phyloP scores from a whole-genome alignment of 768 basidiomycete species.

The Mycena filopes region DNA sequence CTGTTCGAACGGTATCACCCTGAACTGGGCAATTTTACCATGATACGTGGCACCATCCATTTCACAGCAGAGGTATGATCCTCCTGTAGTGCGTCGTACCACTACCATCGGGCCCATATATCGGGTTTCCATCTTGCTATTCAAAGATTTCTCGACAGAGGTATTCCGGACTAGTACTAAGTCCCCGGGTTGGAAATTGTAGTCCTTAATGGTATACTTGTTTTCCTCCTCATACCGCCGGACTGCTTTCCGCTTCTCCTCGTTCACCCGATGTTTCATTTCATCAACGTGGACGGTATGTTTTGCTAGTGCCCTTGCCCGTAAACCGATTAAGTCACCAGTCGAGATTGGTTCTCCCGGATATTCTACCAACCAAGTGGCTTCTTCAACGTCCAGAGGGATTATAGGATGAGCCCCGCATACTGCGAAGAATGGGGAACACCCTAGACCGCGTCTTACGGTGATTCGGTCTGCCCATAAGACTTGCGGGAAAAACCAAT shows the following conservation, averaged over 20 bases:
- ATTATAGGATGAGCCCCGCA: slow-evolving; percentile 45
- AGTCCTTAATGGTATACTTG: neutral
- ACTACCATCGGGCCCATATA: too few species aligned
- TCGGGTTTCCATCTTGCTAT: too few species aligned
- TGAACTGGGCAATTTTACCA: too few species aligned
- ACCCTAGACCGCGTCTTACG: slow-evolving; percentile 38
- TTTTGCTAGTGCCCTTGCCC: neutral
- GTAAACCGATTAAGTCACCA: neutral
- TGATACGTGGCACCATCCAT: too few species aligned
- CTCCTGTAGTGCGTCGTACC: too few species aligned
- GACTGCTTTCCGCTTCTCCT: neutral
- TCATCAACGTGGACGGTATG: neutral
- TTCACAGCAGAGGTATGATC: too few species aligned
- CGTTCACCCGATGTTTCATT: neutral
- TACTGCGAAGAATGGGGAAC: slow-evolving; percentile 44
- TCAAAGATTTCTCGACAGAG: too few species aligned
- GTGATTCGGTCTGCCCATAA: slow-evolving; percentile 53
- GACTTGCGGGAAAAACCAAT: slow-evolving; percentile 29
- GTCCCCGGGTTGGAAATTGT: neutral
- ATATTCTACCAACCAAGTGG: slow-evolving; percentile 34
- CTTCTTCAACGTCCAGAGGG: slow-evolving; percentile 44
- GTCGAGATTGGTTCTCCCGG: neutral
- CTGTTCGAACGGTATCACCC: too few species aligned
- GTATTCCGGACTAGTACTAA: too few species aligned
- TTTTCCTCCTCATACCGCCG: neutral